Percentiles rank a stretch among this genome's conserved stretches.
These are phyloP conservation scores for Spergularia marina DNA, from an alignment of 148 eudicot genomes.

Conservation along the genomic window DNA sequence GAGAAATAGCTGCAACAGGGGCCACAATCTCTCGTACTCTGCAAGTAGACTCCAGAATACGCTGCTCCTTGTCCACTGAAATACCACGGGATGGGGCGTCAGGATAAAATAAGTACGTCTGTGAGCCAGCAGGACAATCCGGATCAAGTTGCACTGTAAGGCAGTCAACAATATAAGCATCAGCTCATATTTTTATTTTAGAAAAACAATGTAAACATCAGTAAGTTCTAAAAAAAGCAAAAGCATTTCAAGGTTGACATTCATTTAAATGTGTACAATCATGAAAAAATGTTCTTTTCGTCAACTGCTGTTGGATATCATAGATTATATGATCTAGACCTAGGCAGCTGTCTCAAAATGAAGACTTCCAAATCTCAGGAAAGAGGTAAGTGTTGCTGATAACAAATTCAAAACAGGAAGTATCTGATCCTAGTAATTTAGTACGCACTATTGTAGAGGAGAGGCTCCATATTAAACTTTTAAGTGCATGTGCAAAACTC, in stretches of 20 bases:
- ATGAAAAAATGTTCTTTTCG: background rate
- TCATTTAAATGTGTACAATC: background rate
- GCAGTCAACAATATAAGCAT: background rate
- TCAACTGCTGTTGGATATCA: background rate
- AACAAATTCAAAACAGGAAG: background rate
- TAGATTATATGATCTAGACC: background rate
- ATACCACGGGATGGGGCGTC: conserved; percentile 17
- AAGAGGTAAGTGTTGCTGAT: background rate
- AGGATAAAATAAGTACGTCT: background rate
- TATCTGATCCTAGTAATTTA: too few species aligned
- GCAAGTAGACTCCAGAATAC: conserved; percentile 14
- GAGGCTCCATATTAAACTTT: too few species aligned
- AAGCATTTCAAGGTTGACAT: background rate
- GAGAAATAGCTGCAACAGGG: conserved; percentile 10
- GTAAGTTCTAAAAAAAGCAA: background rate
- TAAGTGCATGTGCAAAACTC: too few species aligned
- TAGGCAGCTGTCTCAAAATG: background rate
- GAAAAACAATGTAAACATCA: background rate
- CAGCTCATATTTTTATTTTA: too few species aligned
- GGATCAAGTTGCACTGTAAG: conserved; percentile 26
- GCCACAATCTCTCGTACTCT: conserved; percentile 13
- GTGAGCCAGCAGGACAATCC: background rate
- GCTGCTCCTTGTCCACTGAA: conserved; percentile 9
- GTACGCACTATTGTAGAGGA: too few species aligned
- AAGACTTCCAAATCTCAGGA: background rate